Conservation (phyloP, 495 filamentous ascomycete genomes). For the Pyrenula massariospora region DNA sequence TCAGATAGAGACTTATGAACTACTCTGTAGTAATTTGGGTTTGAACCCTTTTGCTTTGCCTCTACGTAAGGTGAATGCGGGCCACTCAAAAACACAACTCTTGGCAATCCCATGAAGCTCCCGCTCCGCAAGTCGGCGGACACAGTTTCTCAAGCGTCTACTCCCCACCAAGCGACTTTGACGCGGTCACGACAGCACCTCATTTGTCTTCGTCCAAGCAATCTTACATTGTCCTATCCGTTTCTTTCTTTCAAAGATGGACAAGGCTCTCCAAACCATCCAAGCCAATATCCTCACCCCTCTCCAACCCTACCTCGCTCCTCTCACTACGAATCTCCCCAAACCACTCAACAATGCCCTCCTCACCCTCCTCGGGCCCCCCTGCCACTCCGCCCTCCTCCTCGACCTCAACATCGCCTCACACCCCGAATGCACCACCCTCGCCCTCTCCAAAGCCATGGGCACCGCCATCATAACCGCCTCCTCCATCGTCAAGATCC, state of each 20-base stretch:
- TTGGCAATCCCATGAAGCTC: no score
- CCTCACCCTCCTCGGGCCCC: constrained; percentile 64
- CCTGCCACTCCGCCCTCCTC: constrained; percentile 74
- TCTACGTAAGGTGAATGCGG: no score
- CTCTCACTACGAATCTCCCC: constrained; percentile 70
- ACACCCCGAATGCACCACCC: constrained; percentile 62
- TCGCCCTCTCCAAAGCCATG: constrained; percentile 81
- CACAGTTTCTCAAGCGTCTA: no score
- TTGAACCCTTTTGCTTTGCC: no score
- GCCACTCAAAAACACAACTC: no score
- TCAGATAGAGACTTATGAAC: no score
- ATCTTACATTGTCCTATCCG: not conserved
- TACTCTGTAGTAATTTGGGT: no score
- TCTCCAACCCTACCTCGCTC: constrained; percentile 56
- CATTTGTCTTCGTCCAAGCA: no score
- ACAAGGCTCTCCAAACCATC: constrained; percentile 19
- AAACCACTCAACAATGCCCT: constrained; percentile 62
- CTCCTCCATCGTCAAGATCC: constrained; percentile 84
- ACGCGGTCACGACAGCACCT: no score
- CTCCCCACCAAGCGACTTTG: no score
- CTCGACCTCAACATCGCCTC: constrained; percentile 66
- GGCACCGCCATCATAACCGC: constrained; percentile 86
- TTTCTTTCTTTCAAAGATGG: no score
- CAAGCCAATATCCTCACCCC: constrained; percentile 44
- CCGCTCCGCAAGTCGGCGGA: no score